Conservation (phyloP, 257 asterid species). For the Rubia yunnanensis region DNA sequence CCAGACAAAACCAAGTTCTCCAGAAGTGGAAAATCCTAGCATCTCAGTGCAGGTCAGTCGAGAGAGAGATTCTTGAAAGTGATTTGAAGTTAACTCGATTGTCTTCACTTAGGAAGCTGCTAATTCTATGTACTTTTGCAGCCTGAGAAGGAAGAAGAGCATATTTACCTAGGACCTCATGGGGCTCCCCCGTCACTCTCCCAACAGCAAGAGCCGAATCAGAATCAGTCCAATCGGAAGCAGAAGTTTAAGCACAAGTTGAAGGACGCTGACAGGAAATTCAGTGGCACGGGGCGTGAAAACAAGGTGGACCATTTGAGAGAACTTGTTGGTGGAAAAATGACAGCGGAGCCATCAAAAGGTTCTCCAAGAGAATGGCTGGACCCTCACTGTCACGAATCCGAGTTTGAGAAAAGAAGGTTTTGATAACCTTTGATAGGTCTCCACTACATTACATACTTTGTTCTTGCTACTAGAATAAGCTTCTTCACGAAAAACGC, state of each 20-base stretch:
- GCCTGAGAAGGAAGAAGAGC: constrained; percentile 64
- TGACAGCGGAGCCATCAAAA: constrained; percentile 30
- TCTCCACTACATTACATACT: not conserved
- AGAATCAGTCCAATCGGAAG: constrained; percentile 43
- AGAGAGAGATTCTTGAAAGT: not conserved
- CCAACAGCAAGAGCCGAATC: constrained; percentile 52
- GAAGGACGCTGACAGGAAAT: constrained; percentile 63
- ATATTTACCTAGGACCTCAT: constrained; percentile 86
- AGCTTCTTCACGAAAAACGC: not conserved
- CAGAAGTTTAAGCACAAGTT: constrained; percentile 72
- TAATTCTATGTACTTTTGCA: constrained; percentile 18
- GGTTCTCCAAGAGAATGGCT: constrained; percentile 73
- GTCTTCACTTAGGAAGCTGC: not conserved
- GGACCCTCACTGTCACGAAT: constrained; percentile 89
- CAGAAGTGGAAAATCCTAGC: constrained; percentile 44
- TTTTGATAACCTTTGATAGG: constrained; percentile 12
- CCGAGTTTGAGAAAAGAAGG: constrained; percentile 58
- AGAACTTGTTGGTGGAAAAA: constrained; percentile 83
- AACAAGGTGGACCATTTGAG: constrained; percentile 65
- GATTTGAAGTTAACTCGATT: not conserved
- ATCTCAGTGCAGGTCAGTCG: constrained; percentile 37
- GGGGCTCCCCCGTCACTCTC: constrained; percentile 87
- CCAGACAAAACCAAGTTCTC: constrained; percentile 21
- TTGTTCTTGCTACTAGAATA: constrained; percentile 13
- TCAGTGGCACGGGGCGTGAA: constrained; percentile 61